Conservation (phyloP, 2,329 filamentous ascomycete genomes). For the Dichotomopilus funicola region DNA sequence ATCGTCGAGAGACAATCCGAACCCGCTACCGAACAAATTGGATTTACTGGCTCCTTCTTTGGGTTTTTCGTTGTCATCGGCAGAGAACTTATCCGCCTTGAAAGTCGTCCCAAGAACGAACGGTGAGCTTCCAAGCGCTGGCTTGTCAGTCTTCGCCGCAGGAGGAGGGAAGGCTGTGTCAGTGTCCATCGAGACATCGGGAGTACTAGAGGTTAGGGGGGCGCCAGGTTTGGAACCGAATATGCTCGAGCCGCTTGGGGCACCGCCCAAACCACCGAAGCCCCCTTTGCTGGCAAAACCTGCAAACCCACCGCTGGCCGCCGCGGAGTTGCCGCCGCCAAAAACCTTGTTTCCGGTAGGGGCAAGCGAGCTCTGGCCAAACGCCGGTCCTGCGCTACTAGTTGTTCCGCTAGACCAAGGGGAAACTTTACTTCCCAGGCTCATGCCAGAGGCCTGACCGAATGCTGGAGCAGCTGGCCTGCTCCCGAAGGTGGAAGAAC, state of each 20-base stretch:
- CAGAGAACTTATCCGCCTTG: slow-evolving; percentile 54
- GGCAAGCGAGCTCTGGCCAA: slow-evolving; percentile 49
- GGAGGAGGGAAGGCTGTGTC: slow-evolving; percentile 36
- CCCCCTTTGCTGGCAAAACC: slow-evolving; percentile 49
- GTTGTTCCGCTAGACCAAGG: slow-evolving; percentile 44
- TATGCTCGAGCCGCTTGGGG: slow-evolving; percentile 30
- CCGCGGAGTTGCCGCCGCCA: slow-evolving; percentile 22
- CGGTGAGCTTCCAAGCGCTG: slow-evolving; percentile 43
- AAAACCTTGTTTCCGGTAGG: slow-evolving; percentile 36
- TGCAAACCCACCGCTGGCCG: slow-evolving; percentile 44
- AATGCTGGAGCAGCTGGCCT: slow-evolving; percentile 37
- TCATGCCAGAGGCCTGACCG: slow-evolving; percentile 44
- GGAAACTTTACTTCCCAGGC: slow-evolving; percentile 38
- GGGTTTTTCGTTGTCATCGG: slow-evolving; percentile 51
- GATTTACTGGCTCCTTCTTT: slow-evolving; percentile 36
- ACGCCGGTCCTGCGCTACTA: slow-evolving; percentile 36
- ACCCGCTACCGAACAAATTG: slow-evolving; percentile 53
- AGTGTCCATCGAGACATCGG: slow-evolving; percentile 31
- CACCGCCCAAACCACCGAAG: slow-evolving; percentile 44
- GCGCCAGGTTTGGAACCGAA: slow-evolving; percentile 37
- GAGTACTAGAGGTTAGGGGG: slow-evolving; percentile 23
- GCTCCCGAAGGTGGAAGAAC: slow-evolving; percentile 38
- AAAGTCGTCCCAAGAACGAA: slow-evolving; percentile 66
- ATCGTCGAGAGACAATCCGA: slow-evolving; percentile 52
- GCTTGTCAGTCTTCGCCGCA: slow-evolving; percentile 32